Conservation (phyloP, 257 asterid species). For the Salvia hispanica region DNA sequence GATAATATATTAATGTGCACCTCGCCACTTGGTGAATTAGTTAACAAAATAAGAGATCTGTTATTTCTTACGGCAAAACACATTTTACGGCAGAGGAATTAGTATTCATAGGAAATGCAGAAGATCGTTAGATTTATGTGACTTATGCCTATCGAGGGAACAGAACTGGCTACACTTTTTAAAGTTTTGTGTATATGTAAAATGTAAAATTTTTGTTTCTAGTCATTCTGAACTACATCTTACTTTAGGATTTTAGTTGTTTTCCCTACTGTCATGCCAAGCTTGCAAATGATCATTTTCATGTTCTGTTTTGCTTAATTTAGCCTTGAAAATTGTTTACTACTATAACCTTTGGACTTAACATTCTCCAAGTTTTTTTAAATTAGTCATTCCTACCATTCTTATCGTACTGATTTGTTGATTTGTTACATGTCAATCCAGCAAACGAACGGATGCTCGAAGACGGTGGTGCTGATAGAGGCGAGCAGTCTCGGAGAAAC, state of each 20-base stretch:
- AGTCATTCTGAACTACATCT: too few relatives aligned
- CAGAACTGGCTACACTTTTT: not conserved
- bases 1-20: too few relatives aligned
- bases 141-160: not conserved
- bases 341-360: not conserved
- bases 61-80: too few relatives aligned
- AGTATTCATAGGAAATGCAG: not conserved
- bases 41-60: too few relatives aligned
- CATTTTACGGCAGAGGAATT: not conserved
- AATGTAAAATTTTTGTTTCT: too few relatives aligned
- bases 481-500: slow-evolving; percentile 32
- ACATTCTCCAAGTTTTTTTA: not conserved
- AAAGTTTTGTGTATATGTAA: too few relatives aligned
- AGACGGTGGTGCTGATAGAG: slow-evolving; percentile 99
- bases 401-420: too few relatives aligned
- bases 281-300: not conserved
- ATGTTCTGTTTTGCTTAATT: not conserved
- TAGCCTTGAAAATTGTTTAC: not conserved
- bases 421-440: slow-evolving; percentile 70
- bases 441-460: slow-evolving; percentile 93
- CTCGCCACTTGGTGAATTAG: too few relatives aligned
- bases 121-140: not conserved
- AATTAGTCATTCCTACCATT: not conserved
- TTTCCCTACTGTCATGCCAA: not conserved
- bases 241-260: not conserved